These are phyloP conservation scores for Penicillium nordicum DNA, from an alignment of 2,329 filamentous ascomycete species.

Conservation along the genomic window DNA sequence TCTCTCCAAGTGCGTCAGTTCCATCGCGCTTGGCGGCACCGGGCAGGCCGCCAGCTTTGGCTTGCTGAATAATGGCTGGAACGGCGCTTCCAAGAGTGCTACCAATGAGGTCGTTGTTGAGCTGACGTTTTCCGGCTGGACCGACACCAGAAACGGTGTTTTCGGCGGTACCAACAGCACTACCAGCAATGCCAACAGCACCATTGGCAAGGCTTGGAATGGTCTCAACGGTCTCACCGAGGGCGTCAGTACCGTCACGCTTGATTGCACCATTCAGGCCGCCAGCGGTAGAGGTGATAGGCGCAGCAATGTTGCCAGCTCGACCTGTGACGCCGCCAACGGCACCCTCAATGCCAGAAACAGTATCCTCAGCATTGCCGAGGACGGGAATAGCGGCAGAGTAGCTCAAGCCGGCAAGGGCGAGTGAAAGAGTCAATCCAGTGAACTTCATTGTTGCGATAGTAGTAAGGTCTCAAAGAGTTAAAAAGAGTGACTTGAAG, in stretches of 20 bases:
- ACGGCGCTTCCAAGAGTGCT: background rate
- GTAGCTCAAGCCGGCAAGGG: conserved; percentile 29
- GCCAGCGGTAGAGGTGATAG: background rate
- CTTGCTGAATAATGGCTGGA: background rate
- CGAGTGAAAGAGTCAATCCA: conserved; percentile 32
- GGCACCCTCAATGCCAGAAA: conserved; percentile 6
- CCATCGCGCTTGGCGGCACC: conserved; percentile 10
- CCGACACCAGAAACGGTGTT: background rate
- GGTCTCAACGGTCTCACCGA: background rate
- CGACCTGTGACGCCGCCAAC: background rate
- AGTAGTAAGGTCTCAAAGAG: background rate
- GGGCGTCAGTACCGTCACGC: conserved; percentile 5
- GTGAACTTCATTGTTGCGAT: conserved; percentile 37
- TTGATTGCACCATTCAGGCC: background rate
- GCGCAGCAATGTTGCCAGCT: background rate
- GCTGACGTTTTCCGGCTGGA: background rate
- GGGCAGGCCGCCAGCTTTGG: background rate
- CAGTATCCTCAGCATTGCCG: background rate
- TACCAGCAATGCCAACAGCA: conserved; percentile 11
- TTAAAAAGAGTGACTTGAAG: conserved; percentile 26
- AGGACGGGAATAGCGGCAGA: conserved; percentile 29
- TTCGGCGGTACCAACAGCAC: conserved; percentile 18
- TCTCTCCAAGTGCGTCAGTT: background rate
- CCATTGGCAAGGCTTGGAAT: conserved; percentile 15
- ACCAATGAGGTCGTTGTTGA: background rate